phyloP scores from a whole-genome alignment of 768 basidiomycete genomes.

The Russula lepida region DNA sequence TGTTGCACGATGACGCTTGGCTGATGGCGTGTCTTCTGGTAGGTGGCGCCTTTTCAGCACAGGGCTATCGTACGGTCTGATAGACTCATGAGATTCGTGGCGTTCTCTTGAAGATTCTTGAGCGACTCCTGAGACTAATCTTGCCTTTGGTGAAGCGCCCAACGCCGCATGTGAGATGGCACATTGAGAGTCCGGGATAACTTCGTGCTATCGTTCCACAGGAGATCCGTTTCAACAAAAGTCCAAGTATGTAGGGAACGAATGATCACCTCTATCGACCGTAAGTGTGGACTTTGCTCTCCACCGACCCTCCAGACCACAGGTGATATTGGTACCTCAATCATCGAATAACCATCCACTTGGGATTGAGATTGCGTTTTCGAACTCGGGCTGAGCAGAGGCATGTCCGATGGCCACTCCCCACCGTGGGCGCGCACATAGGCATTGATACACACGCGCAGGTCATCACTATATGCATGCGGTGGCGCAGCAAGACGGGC shows the following conservation, averaged over 20 bases:
- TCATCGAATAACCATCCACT: background rate
- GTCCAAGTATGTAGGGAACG: background rate
- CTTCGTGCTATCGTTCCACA: conserved; percentile 1
- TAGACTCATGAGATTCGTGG: background rate
- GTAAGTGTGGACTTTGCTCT: background rate
- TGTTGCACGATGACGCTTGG: background rate
- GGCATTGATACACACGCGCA: conserved; percentile 8
- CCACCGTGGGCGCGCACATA: conserved; percentile 6
- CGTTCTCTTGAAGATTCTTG: background rate
- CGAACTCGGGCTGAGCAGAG: conserved; percentile 2
- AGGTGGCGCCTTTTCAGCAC: background rate
- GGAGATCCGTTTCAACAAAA: background rate
- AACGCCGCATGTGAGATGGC: background rate
- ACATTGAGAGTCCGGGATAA: conserved; percentile 11
- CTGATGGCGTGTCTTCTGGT: background rate
- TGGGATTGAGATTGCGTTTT: background rate
- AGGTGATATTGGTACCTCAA: background rate
- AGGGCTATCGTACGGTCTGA: background rate
- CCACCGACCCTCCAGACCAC: background rate
- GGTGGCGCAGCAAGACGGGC: background rate
- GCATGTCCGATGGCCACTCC: conserved; percentile 5
- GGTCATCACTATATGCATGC: conserved; percentile 3
- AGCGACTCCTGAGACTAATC: background rate
- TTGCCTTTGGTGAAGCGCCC: background rate
- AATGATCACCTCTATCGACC: conserved; percentile 7